phyloP scores from a whole-genome alignment of 805 yeast genomes.

The Metschnikowia peoriensis region DNA sequence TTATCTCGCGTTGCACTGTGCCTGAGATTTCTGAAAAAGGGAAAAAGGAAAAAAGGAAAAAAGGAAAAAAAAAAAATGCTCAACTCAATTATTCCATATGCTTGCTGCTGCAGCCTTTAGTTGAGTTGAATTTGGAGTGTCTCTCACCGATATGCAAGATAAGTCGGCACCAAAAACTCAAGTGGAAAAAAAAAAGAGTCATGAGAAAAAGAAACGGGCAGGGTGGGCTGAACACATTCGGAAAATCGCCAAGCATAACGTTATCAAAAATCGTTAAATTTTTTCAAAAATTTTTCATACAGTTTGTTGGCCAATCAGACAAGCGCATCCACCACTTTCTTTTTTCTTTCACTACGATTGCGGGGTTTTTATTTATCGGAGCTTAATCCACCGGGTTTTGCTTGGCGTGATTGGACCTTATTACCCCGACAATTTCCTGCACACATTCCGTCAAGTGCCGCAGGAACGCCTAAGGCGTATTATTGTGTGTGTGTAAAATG shows the following conservation, averaged over 20 bases:
- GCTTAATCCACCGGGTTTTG: neutral
- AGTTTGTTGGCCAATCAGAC: too few relatives aligned
- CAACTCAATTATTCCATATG: neutral
- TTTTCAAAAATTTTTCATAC: too few relatives aligned
- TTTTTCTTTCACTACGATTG: neutral
- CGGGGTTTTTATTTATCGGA: neutral
- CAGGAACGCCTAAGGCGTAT: neutral
- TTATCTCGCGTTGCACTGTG: neutral
- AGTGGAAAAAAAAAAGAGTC: too few relatives aligned
- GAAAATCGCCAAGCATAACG: too few relatives aligned
- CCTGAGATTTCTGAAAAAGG: neutral
- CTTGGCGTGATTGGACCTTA: neutral
- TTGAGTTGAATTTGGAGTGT: neutral
- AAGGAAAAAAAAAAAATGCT: neutral
- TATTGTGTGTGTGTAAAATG: neutral
- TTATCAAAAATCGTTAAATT: too few relatives aligned
- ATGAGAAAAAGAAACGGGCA: neutral
- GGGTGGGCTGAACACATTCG: too few relatives aligned
- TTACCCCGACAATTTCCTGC: neutral
- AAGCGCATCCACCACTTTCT: too few relatives aligned
- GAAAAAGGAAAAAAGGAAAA: neutral
- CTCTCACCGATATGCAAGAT: neutral
- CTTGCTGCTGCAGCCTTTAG: neutral
- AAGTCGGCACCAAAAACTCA: too few relatives aligned
- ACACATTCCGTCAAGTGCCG: neutral